These are phyloP conservation scores for Phytopythium chamaehyphon DNA, from an alignment of 352 stramenopile genomes.

Conservation along the genomic window DNA sequence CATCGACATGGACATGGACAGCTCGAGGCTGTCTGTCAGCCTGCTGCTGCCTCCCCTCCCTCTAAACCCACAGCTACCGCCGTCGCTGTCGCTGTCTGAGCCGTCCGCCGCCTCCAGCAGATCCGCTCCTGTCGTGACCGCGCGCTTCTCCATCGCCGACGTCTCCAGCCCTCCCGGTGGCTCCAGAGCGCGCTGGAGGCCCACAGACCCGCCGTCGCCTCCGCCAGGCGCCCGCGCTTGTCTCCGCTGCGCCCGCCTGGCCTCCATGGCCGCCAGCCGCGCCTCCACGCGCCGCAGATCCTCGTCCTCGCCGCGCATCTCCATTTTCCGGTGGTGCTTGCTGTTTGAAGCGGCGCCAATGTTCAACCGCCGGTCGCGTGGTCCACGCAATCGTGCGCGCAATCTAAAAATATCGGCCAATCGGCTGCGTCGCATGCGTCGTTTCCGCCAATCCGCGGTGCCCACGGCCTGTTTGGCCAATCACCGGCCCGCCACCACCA, in stretches of 20 bases:
- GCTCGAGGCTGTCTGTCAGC: conserved; percentile 52
- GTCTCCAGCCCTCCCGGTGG: not conserved
- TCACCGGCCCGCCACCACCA: conserved; percentile 32
- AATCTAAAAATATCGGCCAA: conserved; percentile 15
- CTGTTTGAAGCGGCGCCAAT: not conserved
- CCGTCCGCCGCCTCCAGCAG: conserved; percentile 19
- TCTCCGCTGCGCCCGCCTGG: conserved; percentile 16
- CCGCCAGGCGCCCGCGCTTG: not conserved
- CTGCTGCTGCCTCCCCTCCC: conserved; percentile 10
- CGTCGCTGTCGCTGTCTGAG: conserved; percentile 16
- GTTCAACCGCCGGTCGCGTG: not conserved
- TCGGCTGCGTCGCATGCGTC: not conserved
- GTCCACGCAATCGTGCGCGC: not conserved
- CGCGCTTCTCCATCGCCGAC: not conserved
- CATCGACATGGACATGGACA: conserved; percentile 55
- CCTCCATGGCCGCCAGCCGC: conserved; percentile 23
- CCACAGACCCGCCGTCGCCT: not conserved
- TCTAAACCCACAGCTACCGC: conserved; percentile 11
- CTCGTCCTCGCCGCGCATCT: conserved; percentile 20
- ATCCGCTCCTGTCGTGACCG: conserved; percentile 22
- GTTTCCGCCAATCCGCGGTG: conserved; percentile 11
- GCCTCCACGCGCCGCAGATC: conserved; percentile 41
- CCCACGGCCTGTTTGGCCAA: conserved; percentile 31
- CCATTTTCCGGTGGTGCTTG: conserved; percentile 1
- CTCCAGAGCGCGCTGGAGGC: not conserved